Conservation (phyloP, 768 basidiomycete species). For the Xerocomellus intermedius region DNA sequence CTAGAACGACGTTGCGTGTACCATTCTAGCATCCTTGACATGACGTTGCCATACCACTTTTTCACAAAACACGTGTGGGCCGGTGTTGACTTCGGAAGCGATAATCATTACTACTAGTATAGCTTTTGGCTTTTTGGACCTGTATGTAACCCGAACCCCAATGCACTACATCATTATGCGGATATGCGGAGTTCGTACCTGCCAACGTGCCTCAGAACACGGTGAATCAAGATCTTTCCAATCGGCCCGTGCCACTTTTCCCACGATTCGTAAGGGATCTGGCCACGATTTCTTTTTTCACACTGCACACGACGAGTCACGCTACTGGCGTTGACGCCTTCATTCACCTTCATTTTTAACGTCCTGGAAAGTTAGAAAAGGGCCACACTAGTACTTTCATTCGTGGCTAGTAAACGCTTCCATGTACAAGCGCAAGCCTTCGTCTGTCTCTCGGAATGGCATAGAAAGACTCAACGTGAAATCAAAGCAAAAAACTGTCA, state of each 20-base stretch:
- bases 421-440: constrained; percentile 17
- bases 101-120: constrained; percentile 11
- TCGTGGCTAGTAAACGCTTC: background rate
- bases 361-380: background rate
- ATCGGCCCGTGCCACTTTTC: constrained; percentile 15
- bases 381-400: background rate
- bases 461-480: background rate
- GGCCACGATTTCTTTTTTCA: background rate
- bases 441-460: constrained; percentile 10
- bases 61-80: constrained; percentile 15
- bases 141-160: constrained; percentile 20
- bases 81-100: constrained; percentile 24
- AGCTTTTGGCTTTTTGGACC: constrained; percentile 8
- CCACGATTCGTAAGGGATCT: constrained; percentile 1
- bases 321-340: background rate
- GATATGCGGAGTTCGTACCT: constrained; percentile 17
- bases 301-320: background rate
- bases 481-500: background rate
- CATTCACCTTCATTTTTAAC: constrained; percentile 6
- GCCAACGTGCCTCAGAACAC: constrained; percentile 24
- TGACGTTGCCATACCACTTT: background rate
- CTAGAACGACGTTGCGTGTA: background rate
- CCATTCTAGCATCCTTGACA: background rate
- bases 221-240: constrained; percentile 25
- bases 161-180: constrained; percentile 2